Conservation (phyloP, 352 stramenopile genomes). For the Globisporangium irregulare region DNA sequence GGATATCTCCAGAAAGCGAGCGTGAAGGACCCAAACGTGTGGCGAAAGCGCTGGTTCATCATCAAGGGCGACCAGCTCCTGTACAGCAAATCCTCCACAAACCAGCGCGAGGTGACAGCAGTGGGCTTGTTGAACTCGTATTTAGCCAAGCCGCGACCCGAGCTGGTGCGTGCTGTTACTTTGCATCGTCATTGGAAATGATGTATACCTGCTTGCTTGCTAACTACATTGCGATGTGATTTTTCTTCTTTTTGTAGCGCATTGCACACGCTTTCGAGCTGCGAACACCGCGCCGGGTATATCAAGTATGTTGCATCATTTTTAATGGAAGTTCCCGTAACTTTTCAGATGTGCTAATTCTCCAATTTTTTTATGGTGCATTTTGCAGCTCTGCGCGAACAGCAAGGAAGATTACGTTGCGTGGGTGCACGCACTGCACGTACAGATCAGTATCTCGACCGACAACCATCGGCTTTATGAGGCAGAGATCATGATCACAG, state of each 20-base stretch:
- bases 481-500: slow-evolving; percentile 82
- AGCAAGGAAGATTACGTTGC: slow-evolving; percentile 79
- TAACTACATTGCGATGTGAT: neutral
- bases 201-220: neutral
- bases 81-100: slow-evolving; percentile 82
- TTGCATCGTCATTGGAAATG: neutral
- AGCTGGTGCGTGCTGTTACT: slow-evolving; percentile 41
- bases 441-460: slow-evolving; percentile 74
- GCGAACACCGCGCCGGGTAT: slow-evolving; percentile 65
- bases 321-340: neutral
- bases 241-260: slow-evolving; percentile 28
- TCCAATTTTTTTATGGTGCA: no score
- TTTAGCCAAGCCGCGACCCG: slow-evolving; percentile 67
- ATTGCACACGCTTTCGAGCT: slow-evolving; percentile 78
- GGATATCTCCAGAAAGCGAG: slow-evolving; percentile 83
- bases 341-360: neutral
- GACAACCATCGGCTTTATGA: slow-evolving; percentile 82
- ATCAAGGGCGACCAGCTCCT: slow-evolving; percentile 83
- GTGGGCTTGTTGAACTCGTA: slow-evolving; percentile 77
- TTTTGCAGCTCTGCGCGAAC: slow-evolving; percentile 58
- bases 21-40: slow-evolving; percentile 72
- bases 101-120: slow-evolving; percentile 78
- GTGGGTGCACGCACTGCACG: slow-evolving; percentile 79
- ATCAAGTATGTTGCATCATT: slow-evolving; percentile 38
- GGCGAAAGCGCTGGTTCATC: slow-evolving; percentile 85